Evolutionary conservation across 2,329 filamentous ascomycete genomes (phyloP).

Genomic region (Cladosporium sp.): DNA sequence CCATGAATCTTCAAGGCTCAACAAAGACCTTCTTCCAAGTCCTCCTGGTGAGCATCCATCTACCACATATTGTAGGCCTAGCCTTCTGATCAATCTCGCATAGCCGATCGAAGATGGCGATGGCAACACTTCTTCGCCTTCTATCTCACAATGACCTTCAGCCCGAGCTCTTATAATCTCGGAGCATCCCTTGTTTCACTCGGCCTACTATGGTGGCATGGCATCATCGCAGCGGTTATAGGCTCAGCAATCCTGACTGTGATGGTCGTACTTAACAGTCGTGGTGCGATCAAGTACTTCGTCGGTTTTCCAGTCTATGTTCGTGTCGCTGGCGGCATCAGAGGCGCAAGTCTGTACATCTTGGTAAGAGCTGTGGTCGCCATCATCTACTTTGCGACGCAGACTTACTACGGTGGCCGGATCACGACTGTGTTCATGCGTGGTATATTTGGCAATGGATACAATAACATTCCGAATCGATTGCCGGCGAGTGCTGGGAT

Average conservation of each 20-base stretch:
- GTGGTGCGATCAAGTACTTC: constrained; percentile 34
- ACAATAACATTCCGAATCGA: constrained; percentile 31
- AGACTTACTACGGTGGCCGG: constrained; percentile 22
- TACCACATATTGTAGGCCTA: too few species aligned
- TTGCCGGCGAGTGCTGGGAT: constrained; percentile 29
- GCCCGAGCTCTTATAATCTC: constrained; percentile 31
- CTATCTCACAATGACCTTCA: constrained; percentile 30
- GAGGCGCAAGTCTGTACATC: constrained; percentile 41
- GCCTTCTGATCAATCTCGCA: not conserved
- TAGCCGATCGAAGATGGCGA: constrained; percentile 19
- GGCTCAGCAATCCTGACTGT: constrained; percentile 16
- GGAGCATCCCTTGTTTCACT: constrained; percentile 28
- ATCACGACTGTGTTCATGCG: constrained; percentile 26
- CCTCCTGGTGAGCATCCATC: not conserved
- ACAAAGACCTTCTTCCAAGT: constrained; percentile 4
- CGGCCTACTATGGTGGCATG: constrained; percentile 20
- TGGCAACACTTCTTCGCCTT: constrained; percentile 33
- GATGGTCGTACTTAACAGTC: constrained; percentile 33
- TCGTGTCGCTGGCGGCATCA: constrained; percentile 39
- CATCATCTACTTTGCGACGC: constrained; percentile 37
- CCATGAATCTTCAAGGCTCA: not conserved
- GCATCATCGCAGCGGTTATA: constrained; percentile 1
- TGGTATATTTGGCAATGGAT: constrained; percentile 35
- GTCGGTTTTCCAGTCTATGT: constrained; percentile 33
- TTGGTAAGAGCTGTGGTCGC: constrained; percentile 37